phyloP scores from a whole-genome alignment of 305 asterid genomes.

The Fraxinus baroniana region DNA sequence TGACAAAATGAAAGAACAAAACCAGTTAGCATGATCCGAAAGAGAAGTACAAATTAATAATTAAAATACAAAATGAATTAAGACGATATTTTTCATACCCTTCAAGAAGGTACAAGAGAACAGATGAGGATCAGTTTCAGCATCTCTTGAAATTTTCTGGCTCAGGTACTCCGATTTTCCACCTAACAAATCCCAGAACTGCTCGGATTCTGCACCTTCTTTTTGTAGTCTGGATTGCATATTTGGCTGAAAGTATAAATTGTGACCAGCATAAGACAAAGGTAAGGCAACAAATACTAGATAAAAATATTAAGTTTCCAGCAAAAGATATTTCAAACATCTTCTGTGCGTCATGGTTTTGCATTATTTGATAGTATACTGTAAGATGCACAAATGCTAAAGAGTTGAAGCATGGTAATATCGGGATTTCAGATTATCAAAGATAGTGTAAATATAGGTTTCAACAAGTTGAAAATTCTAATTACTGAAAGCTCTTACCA shows the following conservation, averaged over 20 bases:
- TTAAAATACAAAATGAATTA: conserved; percentile 11
- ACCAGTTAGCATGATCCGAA: conserved; percentile 22
- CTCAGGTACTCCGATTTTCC: conserved; percentile 75
- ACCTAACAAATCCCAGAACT: conserved; percentile 74
- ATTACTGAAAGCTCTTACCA: background rate
- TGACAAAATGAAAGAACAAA: conserved; percentile 19
- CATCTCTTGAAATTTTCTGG: conserved; percentile 61
- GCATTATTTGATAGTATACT: background rate
- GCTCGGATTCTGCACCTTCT: conserved; percentile 84
- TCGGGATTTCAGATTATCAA: background rate
- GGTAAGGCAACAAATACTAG: background rate
- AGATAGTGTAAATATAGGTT: background rate
- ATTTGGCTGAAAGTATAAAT: conserved; percentile 58
- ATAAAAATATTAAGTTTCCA: conserved; percentile 7
- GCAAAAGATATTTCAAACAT: background rate
- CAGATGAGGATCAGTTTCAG: conserved; percentile 69
- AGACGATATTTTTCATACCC: conserved; percentile 38
- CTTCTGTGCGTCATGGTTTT: background rate
- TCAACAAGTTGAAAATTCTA: conserved; percentile 8
- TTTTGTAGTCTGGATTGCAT: conserved; percentile 67
- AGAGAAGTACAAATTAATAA: background rate
- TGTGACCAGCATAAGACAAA: conserved; percentile 17
- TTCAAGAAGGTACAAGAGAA: conserved; percentile 57
- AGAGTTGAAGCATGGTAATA: background rate
- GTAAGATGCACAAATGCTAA: background rate